Evolutionary conservation across 352 stramenopile species (phyloP).

Genomic region (Pythium plurisporium): DNA sequence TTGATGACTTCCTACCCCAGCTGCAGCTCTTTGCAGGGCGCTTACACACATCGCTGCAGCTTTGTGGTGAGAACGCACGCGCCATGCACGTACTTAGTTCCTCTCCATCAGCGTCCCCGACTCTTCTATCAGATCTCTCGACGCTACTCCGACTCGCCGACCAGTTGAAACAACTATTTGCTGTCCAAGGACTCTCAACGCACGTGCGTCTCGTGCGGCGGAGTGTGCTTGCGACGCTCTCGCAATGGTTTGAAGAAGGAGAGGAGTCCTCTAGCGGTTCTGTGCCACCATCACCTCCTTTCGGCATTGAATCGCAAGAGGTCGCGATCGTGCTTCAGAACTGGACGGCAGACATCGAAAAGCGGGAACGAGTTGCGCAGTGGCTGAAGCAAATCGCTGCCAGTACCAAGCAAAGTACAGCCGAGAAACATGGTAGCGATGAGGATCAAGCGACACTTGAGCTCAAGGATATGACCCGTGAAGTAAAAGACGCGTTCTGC

Average conservation of each 20-base stretch:
- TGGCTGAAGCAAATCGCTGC: slow-evolving; percentile 52
- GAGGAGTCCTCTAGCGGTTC: not conserved
- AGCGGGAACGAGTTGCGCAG: slow-evolving; percentile 29
- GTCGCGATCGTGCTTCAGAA: slow-evolving; percentile 54
- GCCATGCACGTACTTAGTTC: slow-evolving; percentile 2
- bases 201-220: slow-evolving; percentile 27
- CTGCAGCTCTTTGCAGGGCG: slow-evolving; percentile 31
- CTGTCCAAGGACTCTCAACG: not conserved
- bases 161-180: slow-evolving; percentile 8
- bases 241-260: slow-evolving; percentile 43
- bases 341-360: slow-evolving; percentile 41
- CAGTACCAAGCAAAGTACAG: not conserved
- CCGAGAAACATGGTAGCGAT: too few relatives aligned
- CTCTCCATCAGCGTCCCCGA: not conserved
- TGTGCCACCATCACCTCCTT: slow-evolving; percentile 34
- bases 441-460: slow-evolving; percentile 39
- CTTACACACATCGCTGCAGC: slow-evolving; percentile 26
- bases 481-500: slow-evolving; percentile 73
- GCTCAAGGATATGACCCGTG: slow-evolving; percentile 48
- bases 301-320: slow-evolving; percentile 54
- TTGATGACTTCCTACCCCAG: slow-evolving; percentile 40
- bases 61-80: slow-evolving; percentile 36
- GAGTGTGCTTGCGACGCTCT: slow-evolving; percentile 32
- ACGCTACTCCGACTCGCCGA: not conserved
- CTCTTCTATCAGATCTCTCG: not conserved